Conservation (phyloP, 306 rosid species). For the Prunus mira region DNA sequence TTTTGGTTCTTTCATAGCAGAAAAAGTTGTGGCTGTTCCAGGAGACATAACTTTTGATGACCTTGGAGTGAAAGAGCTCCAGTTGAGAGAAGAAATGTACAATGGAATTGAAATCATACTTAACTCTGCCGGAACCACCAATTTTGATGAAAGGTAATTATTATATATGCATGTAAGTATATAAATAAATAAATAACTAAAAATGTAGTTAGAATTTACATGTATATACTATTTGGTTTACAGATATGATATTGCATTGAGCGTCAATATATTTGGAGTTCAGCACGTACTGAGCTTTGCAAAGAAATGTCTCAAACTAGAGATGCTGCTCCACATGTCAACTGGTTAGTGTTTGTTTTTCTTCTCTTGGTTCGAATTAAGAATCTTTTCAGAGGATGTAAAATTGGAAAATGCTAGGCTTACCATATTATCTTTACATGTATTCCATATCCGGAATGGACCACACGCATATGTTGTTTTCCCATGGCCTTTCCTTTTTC, state of each 20-base stretch:
- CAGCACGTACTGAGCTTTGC: constrained; percentile 21
- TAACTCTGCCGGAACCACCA: constrained; percentile 35
- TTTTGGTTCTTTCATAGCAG: constrained; percentile 19
- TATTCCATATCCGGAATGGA: no score
- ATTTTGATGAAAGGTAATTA: constrained; percentile 33
- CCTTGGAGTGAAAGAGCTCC: constrained; percentile 22
- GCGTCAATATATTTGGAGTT: constrained; percentile 30
- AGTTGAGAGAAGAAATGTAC: constrained; percentile 4
- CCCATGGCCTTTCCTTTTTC: no score
- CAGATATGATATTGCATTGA: constrained; percentile 39
- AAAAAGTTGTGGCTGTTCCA: constrained; percentile 19
- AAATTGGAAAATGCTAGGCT: no score
- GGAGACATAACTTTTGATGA: constrained; percentile 25
- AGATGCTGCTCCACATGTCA: constrained; percentile 36
- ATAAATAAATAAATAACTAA: no score
- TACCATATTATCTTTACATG: no score
- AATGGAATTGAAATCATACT: constrained; percentile 23
- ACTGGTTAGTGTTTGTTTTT: constrained; percentile 30
- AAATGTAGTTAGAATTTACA: neutral
- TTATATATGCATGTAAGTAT: no score
- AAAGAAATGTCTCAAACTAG: constrained; percentile 23
- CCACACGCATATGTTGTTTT: no score
- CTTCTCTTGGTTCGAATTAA: no score
- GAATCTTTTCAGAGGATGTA: no score
- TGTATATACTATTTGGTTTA: neutral